These are phyloP conservation scores for Lecanosticta acicola DNA, from an alignment of 2,329 filamentous ascomycete species.

Conservation along the genomic window DNA sequence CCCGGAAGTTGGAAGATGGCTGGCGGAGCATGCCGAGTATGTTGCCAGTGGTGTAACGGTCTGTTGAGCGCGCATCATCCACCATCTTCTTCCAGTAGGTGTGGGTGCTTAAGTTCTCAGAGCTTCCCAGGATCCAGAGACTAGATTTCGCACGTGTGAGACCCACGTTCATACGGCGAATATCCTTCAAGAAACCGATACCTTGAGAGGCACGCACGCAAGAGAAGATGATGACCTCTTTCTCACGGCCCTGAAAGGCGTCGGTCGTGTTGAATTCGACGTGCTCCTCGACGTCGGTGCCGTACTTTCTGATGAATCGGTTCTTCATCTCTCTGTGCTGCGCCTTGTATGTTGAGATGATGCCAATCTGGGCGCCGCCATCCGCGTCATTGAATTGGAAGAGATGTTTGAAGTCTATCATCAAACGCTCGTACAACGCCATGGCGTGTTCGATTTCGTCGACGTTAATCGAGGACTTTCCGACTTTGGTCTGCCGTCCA, in stretches of 20 bases:
- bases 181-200: conserved; percentile 97
- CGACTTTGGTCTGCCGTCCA: conserved; percentile 70
- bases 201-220: conserved; percentile 91
- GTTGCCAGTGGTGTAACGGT: conserved; percentile 69
- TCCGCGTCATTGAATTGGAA: conserved; percentile 54
- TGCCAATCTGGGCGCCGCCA: conserved; percentile 68
- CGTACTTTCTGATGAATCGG: conserved; percentile 67
- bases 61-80: conserved; percentile 67
- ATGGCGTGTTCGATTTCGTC: conserved; percentile 83
- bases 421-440: conserved; percentile 74
- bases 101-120: conserved; percentile 75
- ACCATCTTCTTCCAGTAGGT: conserved; percentile 88
- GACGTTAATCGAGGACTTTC: conserved; percentile 84
- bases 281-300: conserved; percentile 65
- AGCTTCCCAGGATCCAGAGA: conserved; percentile 93
- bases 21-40: conserved; percentile 50
- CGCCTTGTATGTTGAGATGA: conserved; percentile 97
- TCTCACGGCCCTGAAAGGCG: conserved; percentile 93
- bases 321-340: conserved; percentile 75
- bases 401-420: conserved; percentile 56
- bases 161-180: conserved; percentile 98
- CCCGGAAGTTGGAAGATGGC: conserved; percentile 43
- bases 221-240: conserved; percentile 97
- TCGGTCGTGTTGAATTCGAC: conserved; percentile 99
- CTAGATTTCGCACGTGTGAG: conserved; percentile 94